These are phyloP conservation scores for Aethionema arabicum DNA, from an alignment of 345 rosid genomes.

Conservation along the genomic window DNA sequence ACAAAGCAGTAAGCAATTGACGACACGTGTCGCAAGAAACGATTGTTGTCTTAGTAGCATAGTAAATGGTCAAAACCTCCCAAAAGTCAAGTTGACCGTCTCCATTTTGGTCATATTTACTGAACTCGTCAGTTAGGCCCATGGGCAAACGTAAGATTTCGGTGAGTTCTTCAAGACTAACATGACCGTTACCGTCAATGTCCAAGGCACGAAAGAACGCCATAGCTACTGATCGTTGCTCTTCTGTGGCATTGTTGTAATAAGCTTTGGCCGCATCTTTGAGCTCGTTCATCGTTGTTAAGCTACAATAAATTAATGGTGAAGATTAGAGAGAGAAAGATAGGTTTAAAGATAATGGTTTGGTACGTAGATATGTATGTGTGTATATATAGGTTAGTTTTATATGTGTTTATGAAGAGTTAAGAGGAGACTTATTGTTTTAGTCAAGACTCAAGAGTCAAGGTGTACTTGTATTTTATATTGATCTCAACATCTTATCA, in stretches of 20 bases:
- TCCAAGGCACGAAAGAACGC: slow-evolving; percentile 23
- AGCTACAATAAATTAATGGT: too few species aligned
- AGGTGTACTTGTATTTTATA: too few species aligned
- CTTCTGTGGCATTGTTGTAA: slow-evolving; percentile 22
- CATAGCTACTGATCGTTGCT: slow-evolving; percentile 8
- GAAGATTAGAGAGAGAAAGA: background rate
- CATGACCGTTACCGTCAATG: slow-evolving; percentile 1
- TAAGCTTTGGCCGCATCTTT: slow-evolving; percentile 13
- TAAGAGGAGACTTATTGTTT: too few species aligned
- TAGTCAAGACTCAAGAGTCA: too few species aligned
- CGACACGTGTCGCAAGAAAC: slow-evolving; percentile 4
- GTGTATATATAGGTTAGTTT: background rate
- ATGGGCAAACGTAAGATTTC: background rate
- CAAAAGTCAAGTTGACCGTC: slow-evolving; percentile 26
- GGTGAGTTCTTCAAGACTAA: slow-evolving; percentile 14
- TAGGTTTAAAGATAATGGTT: background rate
- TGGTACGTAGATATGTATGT: background rate
- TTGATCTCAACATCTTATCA: too few species aligned
- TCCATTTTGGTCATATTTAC: slow-evolving; percentile 5
- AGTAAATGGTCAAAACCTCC: slow-evolving; percentile 30
- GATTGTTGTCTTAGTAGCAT: slow-evolving; percentile 20
- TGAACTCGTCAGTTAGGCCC: slow-evolving; percentile 12
- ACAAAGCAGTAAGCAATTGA: background rate
- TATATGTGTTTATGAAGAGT: too few species aligned
- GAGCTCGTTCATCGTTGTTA: slow-evolving; percentile 9